Conservation (phyloP, 1,284 basidiomycete species). For the Volvariella volvacea region DNA sequence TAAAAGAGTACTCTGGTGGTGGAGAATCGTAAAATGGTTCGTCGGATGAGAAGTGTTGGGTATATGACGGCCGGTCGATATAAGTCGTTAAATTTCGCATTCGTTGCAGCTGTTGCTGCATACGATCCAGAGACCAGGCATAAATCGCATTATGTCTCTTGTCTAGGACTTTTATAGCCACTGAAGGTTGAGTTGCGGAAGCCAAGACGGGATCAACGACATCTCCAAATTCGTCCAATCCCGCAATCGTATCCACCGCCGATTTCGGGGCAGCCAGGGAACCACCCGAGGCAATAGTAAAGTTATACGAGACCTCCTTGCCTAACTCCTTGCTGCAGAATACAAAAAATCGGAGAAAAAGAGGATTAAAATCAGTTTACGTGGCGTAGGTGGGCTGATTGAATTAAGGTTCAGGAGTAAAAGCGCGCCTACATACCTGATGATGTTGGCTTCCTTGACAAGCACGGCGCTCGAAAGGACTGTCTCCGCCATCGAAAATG, state of each 20-base stretch:
- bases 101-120: constrained; percentile 83
- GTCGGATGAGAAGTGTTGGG: constrained; percentile 88
- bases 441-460: constrained; percentile 92
- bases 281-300: constrained; percentile 81
- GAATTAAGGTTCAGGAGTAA: constrained; percentile 6
- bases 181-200: constrained; percentile 72
- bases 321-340: constrained; percentile 69
- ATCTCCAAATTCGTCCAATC: constrained; percentile 89
- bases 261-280: constrained; percentile 77
- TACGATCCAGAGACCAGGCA: constrained; percentile 84
- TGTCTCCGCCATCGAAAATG: constrained; percentile 89
- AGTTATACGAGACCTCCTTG: constrained; percentile 88
- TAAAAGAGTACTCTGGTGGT: constrained; percentile 83
- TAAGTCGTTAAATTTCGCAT: constrained; percentile 95
- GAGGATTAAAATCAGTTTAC: no score
- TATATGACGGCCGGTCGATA: constrained; percentile 88
- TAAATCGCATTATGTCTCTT: constrained; percentile 81
- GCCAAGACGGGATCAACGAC: constrained; percentile 75
- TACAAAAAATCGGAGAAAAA: constrained; percentile 5
- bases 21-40: constrained; percentile 89
- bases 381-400: no score
- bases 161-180: constrained; percentile 89
- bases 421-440: constrained; percentile 59
- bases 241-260: constrained; percentile 80
- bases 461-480: constrained; percentile 82